A percentile compares a stretch with the other conserved stretches of the same genome.
These are phyloP conservation scores for Lentinula guzmanii DNA, from an alignment of 768 basidiomycete genomes.

Conservation along the genomic window DNA sequence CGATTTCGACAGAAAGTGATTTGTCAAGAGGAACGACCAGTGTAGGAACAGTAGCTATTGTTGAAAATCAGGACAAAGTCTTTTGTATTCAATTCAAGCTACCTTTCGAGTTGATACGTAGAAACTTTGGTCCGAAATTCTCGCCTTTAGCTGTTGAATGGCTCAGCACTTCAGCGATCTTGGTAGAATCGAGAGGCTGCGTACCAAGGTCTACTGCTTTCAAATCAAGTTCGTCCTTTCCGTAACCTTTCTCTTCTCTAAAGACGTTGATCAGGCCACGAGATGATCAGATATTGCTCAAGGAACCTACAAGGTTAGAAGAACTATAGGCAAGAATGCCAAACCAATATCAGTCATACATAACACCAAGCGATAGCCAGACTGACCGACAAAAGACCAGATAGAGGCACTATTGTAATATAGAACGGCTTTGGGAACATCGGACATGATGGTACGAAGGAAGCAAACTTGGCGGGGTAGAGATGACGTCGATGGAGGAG, in stretches of 20 bases:
- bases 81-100: not conserved
- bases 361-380: not conserved
- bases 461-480: not conserved
- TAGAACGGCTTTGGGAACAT: conserved; percentile 71
- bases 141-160: conserved; percentile 59
- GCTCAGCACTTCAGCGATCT: not conserved
- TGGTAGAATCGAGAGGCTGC: not conserved
- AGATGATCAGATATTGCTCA: not conserved
- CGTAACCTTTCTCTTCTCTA: conserved; percentile 80
- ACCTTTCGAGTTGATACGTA: conserved; percentile 78
- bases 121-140: conserved; percentile 69
- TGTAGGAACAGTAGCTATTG: conserved; percentile 69
- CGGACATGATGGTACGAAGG: conserved; percentile 20
- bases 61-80: not conserved
- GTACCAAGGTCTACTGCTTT: conserved; percentile 61
- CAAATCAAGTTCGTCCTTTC: conserved; percentile 65
- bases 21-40: conserved; percentile 80
- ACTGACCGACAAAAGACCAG: conserved; percentile 62
- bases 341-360: not conserved
- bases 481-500: conserved; percentile 2
- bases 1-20: conserved; percentile 61
- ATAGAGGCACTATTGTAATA: conserved; percentile 48
- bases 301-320: conserved; percentile 49
- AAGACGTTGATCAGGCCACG: not conserved
- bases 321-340: conserved; percentile 24